Conservation (phyloP, 495 filamentous ascomycete genomes). For the Corynascus novoguineensis region DNA sequence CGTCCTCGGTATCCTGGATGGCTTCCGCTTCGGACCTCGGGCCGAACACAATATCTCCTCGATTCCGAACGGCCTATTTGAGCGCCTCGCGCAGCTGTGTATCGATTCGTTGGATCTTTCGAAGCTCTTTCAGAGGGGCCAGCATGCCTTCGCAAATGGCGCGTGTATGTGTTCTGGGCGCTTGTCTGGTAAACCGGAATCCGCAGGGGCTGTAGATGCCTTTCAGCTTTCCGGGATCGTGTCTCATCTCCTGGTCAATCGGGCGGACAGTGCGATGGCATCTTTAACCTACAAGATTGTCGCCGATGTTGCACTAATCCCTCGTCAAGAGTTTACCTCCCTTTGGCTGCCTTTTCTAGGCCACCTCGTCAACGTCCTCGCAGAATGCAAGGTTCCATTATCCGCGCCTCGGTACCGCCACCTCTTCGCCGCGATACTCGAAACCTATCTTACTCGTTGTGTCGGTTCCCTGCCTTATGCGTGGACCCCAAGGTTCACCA, state of each 20-base stretch:
- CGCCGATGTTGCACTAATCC: slow-evolving; percentile 7
- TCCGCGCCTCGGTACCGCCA: slow-evolving; percentile 14
- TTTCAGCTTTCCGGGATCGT: slow-evolving; percentile 11
- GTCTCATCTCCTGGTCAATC: slow-evolving; percentile 1
- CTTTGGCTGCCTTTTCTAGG: slow-evolving; percentile 23
- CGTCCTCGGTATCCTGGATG: slow-evolving; percentile 12
- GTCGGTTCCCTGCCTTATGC: not conserved
- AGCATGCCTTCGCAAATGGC: not conserved
- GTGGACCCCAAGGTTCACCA: not conserved
- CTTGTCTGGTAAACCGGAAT: not conserved
- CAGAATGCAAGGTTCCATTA: not conserved
- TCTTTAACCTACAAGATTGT: slow-evolving; percentile 15
- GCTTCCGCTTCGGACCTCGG: slow-evolving; percentile 1
- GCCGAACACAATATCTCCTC: not conserved
- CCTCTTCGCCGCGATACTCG: slow-evolving; percentile 17
- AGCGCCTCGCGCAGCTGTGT: not conserved
- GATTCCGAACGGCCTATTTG: not conserved
- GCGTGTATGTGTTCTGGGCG: not conserved
- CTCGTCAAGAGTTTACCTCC: slow-evolving; percentile 1
- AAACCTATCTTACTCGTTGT: slow-evolving; percentile 7
- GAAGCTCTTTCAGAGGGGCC: slow-evolving; percentile 3
- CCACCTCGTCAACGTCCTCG: slow-evolving; percentile 9
- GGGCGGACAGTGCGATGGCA: slow-evolving; percentile 7
- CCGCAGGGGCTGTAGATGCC: not conserved
- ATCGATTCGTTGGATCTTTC: slow-evolving; percentile 10